phyloP scores from a whole-genome alignment of 805 yeast genomes.

The Kluyveromyces dobzhanskii region DNA sequence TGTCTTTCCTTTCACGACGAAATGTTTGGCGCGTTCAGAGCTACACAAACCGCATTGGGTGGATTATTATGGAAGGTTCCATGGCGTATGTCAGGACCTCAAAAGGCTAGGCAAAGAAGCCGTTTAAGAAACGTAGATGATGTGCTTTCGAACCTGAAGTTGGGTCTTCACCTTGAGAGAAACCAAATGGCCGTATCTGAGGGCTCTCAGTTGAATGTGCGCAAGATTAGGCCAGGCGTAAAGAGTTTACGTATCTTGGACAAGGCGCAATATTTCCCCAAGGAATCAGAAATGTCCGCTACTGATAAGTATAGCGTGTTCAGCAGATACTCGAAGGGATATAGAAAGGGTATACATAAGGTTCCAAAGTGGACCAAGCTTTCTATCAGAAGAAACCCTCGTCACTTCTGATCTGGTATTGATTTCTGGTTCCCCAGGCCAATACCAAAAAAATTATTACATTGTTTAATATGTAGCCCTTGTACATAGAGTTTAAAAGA shows the following conservation, averaged over 20 bases:
- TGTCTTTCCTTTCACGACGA: background rate
- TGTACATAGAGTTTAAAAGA: background rate
- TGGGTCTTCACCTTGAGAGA: conserved; percentile 24
- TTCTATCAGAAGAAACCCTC: conserved; percentile 73
- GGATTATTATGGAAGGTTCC: conserved; percentile 52
- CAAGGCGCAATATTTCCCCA: conserved; percentile 49
- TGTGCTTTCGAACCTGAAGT: conserved; percentile 44
- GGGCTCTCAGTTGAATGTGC: conserved; percentile 12
- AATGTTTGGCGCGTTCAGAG: conserved; percentile 29
- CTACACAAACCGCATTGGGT: conserved; percentile 21
- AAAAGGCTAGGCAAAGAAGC: conserved; percentile 76
- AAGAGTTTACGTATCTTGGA: conserved; percentile 20
- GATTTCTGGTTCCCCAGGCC: too few species aligned
- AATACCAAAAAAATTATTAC: background rate
- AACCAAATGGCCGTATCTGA: conserved; percentile 15
- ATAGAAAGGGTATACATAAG: conserved; percentile 81
- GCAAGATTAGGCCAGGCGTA: conserved; percentile 21
- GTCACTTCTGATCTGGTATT: conserved; percentile 43
- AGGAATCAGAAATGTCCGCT: conserved; percentile 71
- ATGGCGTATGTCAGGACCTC: conserved; percentile 69
- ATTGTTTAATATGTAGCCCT: conserved; percentile 6
- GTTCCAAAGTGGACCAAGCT: conserved; percentile 89
- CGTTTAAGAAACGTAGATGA: conserved; percentile 77
- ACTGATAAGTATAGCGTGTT: conserved; percentile 84
- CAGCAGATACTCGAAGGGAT: conserved; percentile 61